Evolutionary conservation across 2,329 filamentous ascomycete genomes (phyloP).

Genomic region (Stylonectria norvegica): DNA sequence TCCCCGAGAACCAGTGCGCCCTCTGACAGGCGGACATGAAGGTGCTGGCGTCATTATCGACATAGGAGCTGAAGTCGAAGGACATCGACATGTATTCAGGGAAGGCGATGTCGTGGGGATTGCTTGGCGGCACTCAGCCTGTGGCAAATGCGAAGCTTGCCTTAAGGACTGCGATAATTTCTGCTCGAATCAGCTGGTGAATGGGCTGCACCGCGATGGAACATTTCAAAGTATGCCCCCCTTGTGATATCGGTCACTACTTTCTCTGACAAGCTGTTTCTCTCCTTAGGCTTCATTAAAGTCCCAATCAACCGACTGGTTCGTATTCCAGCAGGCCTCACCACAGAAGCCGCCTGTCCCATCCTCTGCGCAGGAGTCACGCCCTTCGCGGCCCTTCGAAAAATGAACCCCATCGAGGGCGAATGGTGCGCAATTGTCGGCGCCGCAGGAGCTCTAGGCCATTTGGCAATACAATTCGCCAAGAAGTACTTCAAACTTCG

Average conservation of each 20-base stretch:
- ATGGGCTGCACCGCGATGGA: neutral
- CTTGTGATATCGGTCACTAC: no score
- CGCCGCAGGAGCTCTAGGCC: neutral
- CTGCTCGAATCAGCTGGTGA: neutral
- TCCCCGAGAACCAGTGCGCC: neutral
- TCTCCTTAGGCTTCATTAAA: neutral
- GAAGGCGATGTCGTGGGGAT: neutral
- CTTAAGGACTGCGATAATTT: neutral
- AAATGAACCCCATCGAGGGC: neutral
- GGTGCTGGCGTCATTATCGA: neutral
- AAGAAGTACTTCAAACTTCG: neutral
- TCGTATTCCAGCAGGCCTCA: neutral
- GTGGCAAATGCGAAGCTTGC: neutral
- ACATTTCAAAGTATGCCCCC: neutral
- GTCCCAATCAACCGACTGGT: neutral
- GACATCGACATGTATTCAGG: neutral
- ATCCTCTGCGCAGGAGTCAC: neutral
- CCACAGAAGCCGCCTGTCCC: neutral
- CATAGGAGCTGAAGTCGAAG: neutral
- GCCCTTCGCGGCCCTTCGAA: neutral
- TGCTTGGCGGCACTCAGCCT: neutral
- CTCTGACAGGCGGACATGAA: neutral
- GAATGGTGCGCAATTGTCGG: neutral
- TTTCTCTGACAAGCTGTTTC: no score
- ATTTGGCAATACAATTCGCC: neutral